Percentiles rank a stretch among this genome's conserved stretches.
Evolutionary conservation across 108 stramenopile genomes (phyloP).

Genomic region (Stephanodiscus triporus): DNA sequence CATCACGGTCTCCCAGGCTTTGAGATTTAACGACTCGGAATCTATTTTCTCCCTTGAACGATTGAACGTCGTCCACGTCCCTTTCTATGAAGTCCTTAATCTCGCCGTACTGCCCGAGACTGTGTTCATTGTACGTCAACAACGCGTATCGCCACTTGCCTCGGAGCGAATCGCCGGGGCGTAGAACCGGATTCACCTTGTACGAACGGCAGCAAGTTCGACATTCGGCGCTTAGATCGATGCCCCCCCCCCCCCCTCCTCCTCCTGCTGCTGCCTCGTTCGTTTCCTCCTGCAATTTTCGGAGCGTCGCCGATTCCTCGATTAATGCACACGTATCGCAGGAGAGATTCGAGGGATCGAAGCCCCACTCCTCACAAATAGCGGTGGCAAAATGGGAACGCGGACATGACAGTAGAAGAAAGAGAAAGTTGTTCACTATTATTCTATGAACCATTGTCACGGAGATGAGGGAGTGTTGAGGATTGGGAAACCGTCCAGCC

Average conservation of each 20-base stretch:
- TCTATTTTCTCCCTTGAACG: constrained; percentile 53
- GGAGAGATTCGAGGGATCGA: constrained; percentile 42
- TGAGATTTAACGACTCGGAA: constrained; percentile 25
- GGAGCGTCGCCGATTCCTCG: constrained; percentile 34
- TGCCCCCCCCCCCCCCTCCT: not conserved
- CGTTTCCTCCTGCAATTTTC: constrained; percentile 22
- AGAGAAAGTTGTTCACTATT: not conserved
- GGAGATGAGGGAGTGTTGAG: too few relatives aligned
- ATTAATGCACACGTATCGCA: constrained; percentile 50
- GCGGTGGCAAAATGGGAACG: not conserved
- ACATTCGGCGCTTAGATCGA: constrained; percentile 40
- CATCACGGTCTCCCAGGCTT: not conserved
- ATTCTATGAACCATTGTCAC: not conserved
- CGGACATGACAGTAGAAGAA: not conserved
- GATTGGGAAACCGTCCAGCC: too few relatives aligned
- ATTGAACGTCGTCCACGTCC: constrained; percentile 46
- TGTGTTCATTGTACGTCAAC: constrained; percentile 29
- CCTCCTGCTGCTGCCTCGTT: constrained; percentile 3
- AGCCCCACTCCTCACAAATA: constrained; percentile 37
- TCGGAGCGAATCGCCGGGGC: constrained; percentile 31
- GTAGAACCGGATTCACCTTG: constrained; percentile 46
- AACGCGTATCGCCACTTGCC: constrained; percentile 43
- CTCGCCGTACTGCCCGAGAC: constrained; percentile 36
- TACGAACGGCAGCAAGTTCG: constrained; percentile 35
- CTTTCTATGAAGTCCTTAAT: constrained; percentile 53